Evolutionary conservation across 768 basidiomycete species (phyloP).

Genomic region (Pholiota molesta): DNA sequence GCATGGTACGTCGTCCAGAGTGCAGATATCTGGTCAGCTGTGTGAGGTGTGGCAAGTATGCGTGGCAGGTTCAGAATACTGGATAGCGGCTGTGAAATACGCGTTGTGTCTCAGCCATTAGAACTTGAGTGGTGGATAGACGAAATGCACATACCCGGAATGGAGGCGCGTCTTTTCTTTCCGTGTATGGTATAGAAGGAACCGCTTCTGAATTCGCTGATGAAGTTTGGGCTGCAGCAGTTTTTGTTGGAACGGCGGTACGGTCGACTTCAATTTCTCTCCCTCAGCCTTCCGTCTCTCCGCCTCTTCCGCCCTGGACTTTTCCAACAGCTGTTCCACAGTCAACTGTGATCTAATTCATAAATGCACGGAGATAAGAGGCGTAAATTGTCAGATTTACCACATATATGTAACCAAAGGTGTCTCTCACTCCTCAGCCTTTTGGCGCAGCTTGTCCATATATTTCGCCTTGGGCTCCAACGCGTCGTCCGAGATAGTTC

Average conservation of each 20-base stretch:
- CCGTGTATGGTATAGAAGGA: slow-evolving; percentile 9
- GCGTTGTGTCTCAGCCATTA: slow-evolving; percentile 3
- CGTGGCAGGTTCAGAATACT: slow-evolving; percentile 79
- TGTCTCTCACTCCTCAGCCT: slow-evolving; percentile 60
- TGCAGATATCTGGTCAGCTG: slow-evolving; percentile 70
- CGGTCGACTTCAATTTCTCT: slow-evolving; percentile 27
- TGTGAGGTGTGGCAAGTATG: slow-evolving; percentile 68
- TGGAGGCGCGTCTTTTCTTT: slow-evolving; percentile 26
- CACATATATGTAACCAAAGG: slow-evolving; percentile 16
- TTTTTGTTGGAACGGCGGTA: slow-evolving; percentile 14
- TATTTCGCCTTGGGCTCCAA: slow-evolving; percentile 50
- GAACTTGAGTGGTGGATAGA: neutral
- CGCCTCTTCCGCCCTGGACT: slow-evolving; percentile 24
- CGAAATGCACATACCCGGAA: slow-evolving; percentile 16
- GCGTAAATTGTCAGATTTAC: slow-evolving; percentile 15
- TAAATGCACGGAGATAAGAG: neutral
- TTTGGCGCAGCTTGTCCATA: slow-evolving; percentile 65
- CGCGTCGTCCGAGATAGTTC: slow-evolving; percentile 12
- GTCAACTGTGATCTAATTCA: slow-evolving; percentile 46
- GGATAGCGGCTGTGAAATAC: slow-evolving; percentile 65
- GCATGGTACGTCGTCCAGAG: slow-evolving; percentile 92
- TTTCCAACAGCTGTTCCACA: slow-evolving; percentile 28
- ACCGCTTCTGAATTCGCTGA: neutral
- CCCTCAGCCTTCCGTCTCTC: slow-evolving; percentile 24
- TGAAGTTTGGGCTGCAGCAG: neutral